A percentile compares a stretch with the other conserved stretches of the same genome.
Evolutionary conservation across 2,329 filamentous ascomycete genomes (phyloP).

Genomic region (Colletotrichum coccodes): DNA sequence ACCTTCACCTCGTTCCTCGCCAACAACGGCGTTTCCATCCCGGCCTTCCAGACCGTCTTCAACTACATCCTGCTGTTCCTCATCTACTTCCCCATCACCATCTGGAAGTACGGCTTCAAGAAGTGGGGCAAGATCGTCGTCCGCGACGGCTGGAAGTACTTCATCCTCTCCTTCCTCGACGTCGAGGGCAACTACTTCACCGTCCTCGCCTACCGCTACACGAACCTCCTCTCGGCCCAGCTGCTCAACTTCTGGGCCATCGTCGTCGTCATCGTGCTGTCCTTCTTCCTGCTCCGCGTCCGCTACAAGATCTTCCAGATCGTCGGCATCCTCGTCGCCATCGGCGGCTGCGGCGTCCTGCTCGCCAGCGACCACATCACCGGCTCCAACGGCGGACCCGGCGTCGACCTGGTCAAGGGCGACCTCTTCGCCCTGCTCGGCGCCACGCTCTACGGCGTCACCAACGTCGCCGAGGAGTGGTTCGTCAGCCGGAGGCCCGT

Average conservation of each 20-base stretch:
- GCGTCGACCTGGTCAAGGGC: conserved; percentile 83
- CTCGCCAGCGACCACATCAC: conserved; percentile 89
- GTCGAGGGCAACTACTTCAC: conserved; percentile 99
- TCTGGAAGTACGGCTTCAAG: conserved; percentile 82
- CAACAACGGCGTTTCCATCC: conserved; percentile 77
- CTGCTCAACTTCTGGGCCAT: conserved; percentile 99
- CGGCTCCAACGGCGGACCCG: conserved; percentile 74
- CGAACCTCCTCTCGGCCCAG: conserved; percentile 91
- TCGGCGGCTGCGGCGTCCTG: conserved; percentile 88
- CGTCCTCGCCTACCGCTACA: conserved; percentile 92
- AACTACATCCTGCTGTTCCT: conserved; percentile 88
- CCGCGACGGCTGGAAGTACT: conserved; percentile 90
- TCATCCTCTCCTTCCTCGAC: conserved; percentile 92
- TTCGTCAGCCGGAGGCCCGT: conserved; percentile 86
- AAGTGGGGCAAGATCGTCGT: conserved; percentile 72
- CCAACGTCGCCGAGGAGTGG: conserved; percentile 95
- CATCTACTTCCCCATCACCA: conserved; percentile 83
- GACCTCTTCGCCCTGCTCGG: conserved; percentile 92
- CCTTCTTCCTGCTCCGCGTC: conserved; percentile 83
- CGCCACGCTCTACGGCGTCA: conserved; percentile 89
- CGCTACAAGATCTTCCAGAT: conserved; percentile 92
- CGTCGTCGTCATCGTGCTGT: conserved; percentile 87
- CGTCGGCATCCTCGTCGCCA: conserved; percentile 86
- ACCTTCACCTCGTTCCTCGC: conserved; percentile 85
- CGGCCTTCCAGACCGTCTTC: conserved; percentile 95